Base-by-base conservation (phyloP, 352 stramenopile genomes). In the Globisporangium spinosum region DNA sequence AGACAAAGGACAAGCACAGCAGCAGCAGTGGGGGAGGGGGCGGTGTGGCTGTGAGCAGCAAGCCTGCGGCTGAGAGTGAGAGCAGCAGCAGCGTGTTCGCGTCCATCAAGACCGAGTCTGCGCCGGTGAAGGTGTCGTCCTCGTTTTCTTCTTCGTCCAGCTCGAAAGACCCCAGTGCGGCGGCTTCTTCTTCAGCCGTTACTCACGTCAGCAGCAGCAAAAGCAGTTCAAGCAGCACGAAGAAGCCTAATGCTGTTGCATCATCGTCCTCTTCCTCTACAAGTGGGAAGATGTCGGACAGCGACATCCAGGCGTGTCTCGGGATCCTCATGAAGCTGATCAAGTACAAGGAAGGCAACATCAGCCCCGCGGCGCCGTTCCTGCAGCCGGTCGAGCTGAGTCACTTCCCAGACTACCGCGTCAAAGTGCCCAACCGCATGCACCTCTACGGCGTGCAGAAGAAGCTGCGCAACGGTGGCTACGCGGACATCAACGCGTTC, bases 401-500 rank as follows among this genome's bases (percentile, higher is more conserved):
- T 8, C 83, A 94, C 67, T 95, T 94, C 32, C 85, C 86, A 6
- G 88, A 95, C 70, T 95, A 95, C 64, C 86, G 85, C 32, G 70
- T 94, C 29, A 95, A 95, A 75, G 80, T 95, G 12, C 84, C 84
- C 7, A 80, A 91, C 64, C 84, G 86, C 8, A 95, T 95, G 86
- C 86, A 95, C 59, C 62, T 95, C 10, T 94, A 91, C 63, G 87
- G 86, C 13, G 85, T 94, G 0, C 86, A 95, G 68, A 91, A 91
- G 68, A 95, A 95, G 66, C 78, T 95, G 5, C 79, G 78, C 23
- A 93, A 75, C 53, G 85, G 85, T 2, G 82, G 83, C 25, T 95
- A 95, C 62, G 27, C 76, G 17, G 83, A 74, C 9, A 73, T 89
- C 9, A 70, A 88, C 45, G 81, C 80, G 13, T 95, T 94, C 75